Conservation (phyloP, 768 basidiomycete species). For the Russula foetens region DNA sequence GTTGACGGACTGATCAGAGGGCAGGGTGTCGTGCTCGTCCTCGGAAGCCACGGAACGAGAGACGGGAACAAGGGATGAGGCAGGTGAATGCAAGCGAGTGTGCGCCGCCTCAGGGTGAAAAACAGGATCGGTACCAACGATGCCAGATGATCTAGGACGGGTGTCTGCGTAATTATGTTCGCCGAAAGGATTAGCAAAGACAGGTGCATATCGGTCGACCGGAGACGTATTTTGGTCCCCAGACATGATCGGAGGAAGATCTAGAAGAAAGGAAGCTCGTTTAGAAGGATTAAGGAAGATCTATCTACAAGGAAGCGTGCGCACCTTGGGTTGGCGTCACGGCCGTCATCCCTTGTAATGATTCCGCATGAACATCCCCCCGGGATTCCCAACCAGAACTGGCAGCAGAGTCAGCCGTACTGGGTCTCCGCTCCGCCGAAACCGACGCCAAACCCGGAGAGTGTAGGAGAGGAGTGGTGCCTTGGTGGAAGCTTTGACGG, state of each 20-base stretch:
- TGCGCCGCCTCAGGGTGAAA: conserved; percentile 4
- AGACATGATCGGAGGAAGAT: conserved; percentile 11
- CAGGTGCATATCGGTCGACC: conserved; percentile 1
- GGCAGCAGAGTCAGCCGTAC: conserved; percentile 15
- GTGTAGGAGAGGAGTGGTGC: not conserved
- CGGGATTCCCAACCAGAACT: conserved; percentile 15
- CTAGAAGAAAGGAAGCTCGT: conserved; percentile 1
- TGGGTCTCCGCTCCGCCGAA: conserved; percentile 12
- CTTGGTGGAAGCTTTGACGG: conserved; percentile 9
- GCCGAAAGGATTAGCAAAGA: conserved; percentile 9
- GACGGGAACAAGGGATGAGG: conserved; percentile 9
- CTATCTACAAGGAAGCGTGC: not conserved
- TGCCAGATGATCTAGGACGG: conserved; percentile 13
- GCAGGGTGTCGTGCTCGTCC: conserved; percentile 18
- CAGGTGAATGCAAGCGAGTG: conserved; percentile 9
- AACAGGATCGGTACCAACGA: conserved; percentile 10
- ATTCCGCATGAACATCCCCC: conserved; percentile 1
- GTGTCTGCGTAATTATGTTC: conserved; percentile 3
- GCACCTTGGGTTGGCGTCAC: conserved; percentile 4
- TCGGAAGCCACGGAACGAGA: conserved; percentile 19
- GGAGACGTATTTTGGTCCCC: conserved; percentile 7
- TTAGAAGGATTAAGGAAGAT: conserved; percentile 18
- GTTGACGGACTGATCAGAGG: conserved; percentile 20
- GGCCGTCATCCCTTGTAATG: conserved; percentile 3
- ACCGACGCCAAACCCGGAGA: conserved; percentile 9